Base-by-base conservation (phyloP, 208 protist species). In the Naegleria gruberi region DNA sequence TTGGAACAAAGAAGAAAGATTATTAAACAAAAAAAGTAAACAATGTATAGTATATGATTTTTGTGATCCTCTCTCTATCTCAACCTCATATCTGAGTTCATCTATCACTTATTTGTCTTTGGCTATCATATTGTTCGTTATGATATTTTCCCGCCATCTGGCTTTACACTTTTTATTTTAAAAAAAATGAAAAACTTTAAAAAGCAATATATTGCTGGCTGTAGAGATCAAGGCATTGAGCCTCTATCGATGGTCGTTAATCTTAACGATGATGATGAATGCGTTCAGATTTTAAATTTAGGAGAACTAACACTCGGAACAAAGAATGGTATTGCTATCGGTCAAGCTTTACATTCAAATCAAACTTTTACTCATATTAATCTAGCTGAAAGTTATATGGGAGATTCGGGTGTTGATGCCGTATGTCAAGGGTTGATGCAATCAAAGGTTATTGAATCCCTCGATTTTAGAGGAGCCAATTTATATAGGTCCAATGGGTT, bases 311-410 rank as follows among this genome's bases (percentile, higher is more conserved):
- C 73, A 37, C 73, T 82, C 12, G 51, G 51, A 65, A 65, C 74
- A 5, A 82, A 86, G 82, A 86, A 86, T 46, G 82, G 30, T 86
- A 46, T 86, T 86, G 82, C 82, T 26, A 46, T 86, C 42, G 82
- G 42, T 45, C 19, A 86, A 46, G 82, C 82, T 1, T 15, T 86
- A 30, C 41, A 86, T 17, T 30, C 40, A 46, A 86, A 86, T 30
- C 30, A 86, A 47, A 47, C 82, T 47, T 86, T 86, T 86, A 46
- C 34, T 30, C 7, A 86, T 17, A 86, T 86, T 30, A 46, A 46
- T 34, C 42, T 86, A n/a, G 19, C 42, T 47, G 82, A 86, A 46
- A 86, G 82, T 44, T 86, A 86, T 40, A 86, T 86, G 82, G 82
- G 82, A 46, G 82, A 86, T 30, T 23, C 15, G 12, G 82, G 82